Conservation (phyloP, 345 rosid species). For the Gossypium anomalum region DNA sequence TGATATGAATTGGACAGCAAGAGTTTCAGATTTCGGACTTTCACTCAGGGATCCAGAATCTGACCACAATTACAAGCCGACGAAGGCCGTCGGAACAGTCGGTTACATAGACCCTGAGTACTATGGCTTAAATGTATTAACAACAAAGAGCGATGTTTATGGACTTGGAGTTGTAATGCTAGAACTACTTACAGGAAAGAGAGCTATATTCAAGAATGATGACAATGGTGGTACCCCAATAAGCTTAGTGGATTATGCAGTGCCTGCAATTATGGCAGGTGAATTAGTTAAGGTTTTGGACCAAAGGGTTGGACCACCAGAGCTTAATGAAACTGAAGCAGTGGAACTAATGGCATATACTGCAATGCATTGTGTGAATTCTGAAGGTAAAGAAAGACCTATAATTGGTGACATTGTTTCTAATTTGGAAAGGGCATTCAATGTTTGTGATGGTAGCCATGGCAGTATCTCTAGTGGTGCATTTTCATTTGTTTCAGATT, state of each 20-base stretch:
- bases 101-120: constrained; percentile 94
- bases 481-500: constrained; percentile 50
- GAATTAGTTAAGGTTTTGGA: constrained; percentile 59
- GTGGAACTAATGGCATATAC: constrained; percentile 74
- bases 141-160: constrained; percentile 88
- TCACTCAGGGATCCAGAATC: constrained; percentile 60
- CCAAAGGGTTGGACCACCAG: constrained; percentile 49
- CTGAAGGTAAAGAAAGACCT: constrained; percentile 71
- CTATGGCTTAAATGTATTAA: constrained; percentile 72
- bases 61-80: constrained; percentile 41
- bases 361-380: constrained; percentile 72
- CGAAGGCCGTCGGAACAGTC: constrained; percentile 79
- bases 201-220: constrained; percentile 55
- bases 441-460: constrained; percentile 59
- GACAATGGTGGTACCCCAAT: constrained; percentile 43
- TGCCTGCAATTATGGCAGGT: constrained; percentile 46
- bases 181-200: constrained; percentile 73
- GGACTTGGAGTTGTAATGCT: constrained; percentile 84
- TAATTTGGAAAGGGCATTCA: constrained; percentile 68
- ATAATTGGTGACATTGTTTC: constrained; percentile 57
- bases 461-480: constrained; percentile 72
- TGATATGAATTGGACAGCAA: constrained; percentile 64
- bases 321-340: constrained; percentile 62
- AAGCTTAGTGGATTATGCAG: constrained; percentile 65
- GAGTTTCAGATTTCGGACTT: constrained; percentile 88